phyloP scores from a whole-genome alignment of 176 grass and related monocot species.

The Neostapfia colusana region DNA sequence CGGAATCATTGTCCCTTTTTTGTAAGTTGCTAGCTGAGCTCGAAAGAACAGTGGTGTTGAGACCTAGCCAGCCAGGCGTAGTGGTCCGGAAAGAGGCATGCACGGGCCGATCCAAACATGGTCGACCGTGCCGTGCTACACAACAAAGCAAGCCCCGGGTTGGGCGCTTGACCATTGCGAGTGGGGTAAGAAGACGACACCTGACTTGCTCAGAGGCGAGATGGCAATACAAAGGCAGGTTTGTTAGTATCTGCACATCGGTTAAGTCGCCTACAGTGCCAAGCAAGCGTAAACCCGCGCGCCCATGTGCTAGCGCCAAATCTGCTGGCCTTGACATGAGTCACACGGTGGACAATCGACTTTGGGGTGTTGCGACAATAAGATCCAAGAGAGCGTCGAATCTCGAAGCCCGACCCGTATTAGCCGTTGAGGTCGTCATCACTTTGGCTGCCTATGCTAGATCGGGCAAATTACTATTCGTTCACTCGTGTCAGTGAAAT shows the following conservation, averaged over 20 bases:
- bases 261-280: neutral
- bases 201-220: slow-evolving; percentile 45
- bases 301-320: slow-evolving; percentile 29
- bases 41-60: neutral
- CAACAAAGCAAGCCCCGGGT: slow-evolving; percentile 9
- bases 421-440: neutral
- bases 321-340: slow-evolving; percentile 16
- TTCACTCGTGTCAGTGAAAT: neutral
- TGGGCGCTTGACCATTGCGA: slow-evolving; percentile 31
- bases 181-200: slow-evolving; percentile 10
- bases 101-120: slow-evolving; percentile 2
- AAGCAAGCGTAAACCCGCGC: neutral
- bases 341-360: neutral
- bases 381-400: slow-evolving; percentile 37
- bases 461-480: neutral
- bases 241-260: neutral
- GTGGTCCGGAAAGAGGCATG: slow-evolving; percentile 46
- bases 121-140: slow-evolving; percentile 15
- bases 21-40: neutral
- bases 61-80: neutral
- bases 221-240: slow-evolving; percentile 2
- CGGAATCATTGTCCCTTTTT: too few relatives aligned
- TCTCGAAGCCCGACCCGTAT: slow-evolving; percentile 10
- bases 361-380: slow-evolving; percentile 23
- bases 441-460: neutral